Evolutionary conservation across 345 rosid genomes (phyloP).

Genomic region (Mallotus nudiflorus): DNA sequence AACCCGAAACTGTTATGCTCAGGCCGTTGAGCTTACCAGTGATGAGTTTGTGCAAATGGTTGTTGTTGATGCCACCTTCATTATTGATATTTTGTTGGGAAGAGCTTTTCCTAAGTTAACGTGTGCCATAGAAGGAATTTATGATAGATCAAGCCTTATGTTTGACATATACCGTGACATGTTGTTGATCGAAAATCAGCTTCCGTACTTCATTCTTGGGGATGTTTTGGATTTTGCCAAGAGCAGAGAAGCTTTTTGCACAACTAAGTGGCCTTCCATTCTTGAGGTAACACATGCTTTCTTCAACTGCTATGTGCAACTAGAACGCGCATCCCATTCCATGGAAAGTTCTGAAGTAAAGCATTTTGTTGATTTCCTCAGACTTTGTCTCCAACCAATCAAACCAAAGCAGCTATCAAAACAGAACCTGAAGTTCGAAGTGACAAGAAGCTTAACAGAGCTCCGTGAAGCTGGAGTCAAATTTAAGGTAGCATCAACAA

Average conservation of each 20-base stretch:
- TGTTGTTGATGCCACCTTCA: conserved; percentile 10
- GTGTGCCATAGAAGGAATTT: not conserved
- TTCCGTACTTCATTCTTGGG: conserved; percentile 32
- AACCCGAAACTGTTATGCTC: conserved; percentile 5
- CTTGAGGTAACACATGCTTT: not conserved
- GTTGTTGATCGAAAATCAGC: conserved; percentile 31
- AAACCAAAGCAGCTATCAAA: not conserved
- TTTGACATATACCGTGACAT: conserved; percentile 1
- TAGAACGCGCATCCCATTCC: not conserved
- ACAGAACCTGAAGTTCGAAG: not conserved
- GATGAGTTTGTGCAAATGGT: conserved; percentile 11
- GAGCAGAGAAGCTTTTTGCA: not conserved
- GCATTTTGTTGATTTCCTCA: conserved; percentile 21
- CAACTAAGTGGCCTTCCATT: conserved; percentile 2
- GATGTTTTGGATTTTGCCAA: conserved; percentile 18
- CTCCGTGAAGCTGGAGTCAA: conserved; percentile 27
- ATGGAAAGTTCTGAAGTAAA: not conserved
- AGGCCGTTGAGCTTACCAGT: not conserved
- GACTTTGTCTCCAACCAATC: not conserved
- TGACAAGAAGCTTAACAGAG: not conserved
- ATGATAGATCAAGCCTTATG: conserved; percentile 1
- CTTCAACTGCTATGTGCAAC: conserved; percentile 6
- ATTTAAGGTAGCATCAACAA: not conserved
- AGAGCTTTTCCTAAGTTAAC: not conserved
- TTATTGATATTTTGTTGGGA: conserved; percentile 2